Evolutionary conservation across 176 grass and related monocot genomes (phyloP).

Genomic region (Urochloa ruziziensis): DNA sequence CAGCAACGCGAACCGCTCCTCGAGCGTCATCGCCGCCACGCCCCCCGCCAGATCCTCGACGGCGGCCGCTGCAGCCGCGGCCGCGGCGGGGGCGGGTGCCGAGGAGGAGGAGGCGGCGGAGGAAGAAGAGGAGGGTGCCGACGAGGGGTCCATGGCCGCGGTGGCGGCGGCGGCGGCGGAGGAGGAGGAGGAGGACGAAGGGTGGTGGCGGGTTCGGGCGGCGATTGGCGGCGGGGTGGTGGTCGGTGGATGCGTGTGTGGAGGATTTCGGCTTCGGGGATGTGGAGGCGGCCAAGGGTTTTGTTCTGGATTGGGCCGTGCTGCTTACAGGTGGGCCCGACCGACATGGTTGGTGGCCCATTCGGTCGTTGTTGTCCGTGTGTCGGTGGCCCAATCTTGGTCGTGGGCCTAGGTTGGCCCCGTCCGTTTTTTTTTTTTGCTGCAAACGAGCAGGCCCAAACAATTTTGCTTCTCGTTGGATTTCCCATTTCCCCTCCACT

Average conservation of each 20-base stretch:
- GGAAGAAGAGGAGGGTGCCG: too few species aligned
- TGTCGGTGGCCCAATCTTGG: neutral
- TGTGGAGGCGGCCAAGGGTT: neutral
- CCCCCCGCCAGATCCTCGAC: neutral
- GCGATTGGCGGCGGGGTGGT: too few species aligned
- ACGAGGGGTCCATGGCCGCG: constrained; percentile 16
- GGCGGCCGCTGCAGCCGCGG: neutral
- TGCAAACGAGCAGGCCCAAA: too few species aligned
- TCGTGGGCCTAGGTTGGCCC: too few species aligned
- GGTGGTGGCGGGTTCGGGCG: too few species aligned
- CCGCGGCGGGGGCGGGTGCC: neutral
- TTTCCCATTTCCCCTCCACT: too few species aligned
- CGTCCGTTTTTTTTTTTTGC: too few species aligned
- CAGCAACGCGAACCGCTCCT: constrained; percentile 59
- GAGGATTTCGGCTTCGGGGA: neutral
- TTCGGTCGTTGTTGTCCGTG: too few species aligned
- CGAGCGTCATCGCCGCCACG: constrained; percentile 34
- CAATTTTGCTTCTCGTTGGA: too few species aligned
- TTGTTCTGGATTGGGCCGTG: neutral
- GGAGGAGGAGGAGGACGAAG: neutral
- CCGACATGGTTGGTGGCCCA: too few species aligned
- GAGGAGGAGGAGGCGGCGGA: neutral
- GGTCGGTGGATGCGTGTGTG: too few species aligned
- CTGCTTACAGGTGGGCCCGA: neutral
- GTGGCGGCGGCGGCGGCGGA: constrained; percentile 6